A percentile compares a stretch with the other conserved stretches of the same genome.
phyloP scores from a whole-genome alignment of 306 rosid species.

The Medicago arabica region DNA sequence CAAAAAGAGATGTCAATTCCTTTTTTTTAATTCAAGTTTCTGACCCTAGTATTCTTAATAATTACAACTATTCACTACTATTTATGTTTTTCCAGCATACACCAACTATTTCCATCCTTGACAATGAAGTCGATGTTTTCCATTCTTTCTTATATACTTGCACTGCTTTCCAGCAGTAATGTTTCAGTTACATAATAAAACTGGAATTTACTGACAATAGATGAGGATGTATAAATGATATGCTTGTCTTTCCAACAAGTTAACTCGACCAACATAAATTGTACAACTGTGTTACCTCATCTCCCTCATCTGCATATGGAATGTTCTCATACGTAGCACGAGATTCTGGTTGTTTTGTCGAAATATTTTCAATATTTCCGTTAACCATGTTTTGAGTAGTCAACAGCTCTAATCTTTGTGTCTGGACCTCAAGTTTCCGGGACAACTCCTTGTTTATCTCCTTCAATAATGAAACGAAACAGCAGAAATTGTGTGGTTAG shows the following conservation, averaged over 20 bases:
- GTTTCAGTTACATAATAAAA: no score
- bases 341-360: constrained; percentile 62
- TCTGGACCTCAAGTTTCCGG: constrained; percentile 85
- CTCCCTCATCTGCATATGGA: constrained; percentile 92
- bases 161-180: no score
- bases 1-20: constrained; percentile 35
- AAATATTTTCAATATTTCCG: constrained; percentile 61
- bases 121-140: constrained; percentile 5
- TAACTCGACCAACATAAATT: constrained; percentile 9
- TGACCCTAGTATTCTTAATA: constrained; percentile 20
- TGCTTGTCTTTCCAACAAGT: constrained; percentile 5
- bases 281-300: constrained; percentile 66
- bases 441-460: constrained; percentile 86
- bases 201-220: no score
- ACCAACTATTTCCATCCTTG: constrained; percentile 7
- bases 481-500: constrained; percentile 29
- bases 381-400: constrained; percentile 85
- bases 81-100: constrained; percentile 23
- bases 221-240: constrained; percentile 20
- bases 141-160: no score
- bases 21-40: constrained; percentile 12
- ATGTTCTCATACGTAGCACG: constrained; percentile 54
- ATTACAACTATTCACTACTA: not conserved
- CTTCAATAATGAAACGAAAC: constrained; percentile 55
- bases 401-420: constrained; percentile 95